Evolutionary conservation across 192 early-diverging fungal genomes (phyloP).

Genomic region (Phlyctochytrium arcticum): DNA sequence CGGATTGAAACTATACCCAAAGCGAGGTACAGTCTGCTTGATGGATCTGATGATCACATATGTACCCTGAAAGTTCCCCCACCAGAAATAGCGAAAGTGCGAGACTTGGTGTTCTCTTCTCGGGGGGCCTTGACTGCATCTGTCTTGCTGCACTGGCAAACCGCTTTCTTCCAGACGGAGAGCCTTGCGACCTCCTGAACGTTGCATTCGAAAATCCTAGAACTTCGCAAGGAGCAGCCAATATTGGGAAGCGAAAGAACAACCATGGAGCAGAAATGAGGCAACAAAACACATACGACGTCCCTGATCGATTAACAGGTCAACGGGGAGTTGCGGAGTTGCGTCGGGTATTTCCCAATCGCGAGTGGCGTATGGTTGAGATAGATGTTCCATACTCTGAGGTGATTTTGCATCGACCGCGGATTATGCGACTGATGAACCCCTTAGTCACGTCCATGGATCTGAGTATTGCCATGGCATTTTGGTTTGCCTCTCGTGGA

Average conservation of each 20-base stretch:
- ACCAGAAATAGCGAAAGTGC: constrained; percentile 34
- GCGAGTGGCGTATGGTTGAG: constrained; percentile 86
- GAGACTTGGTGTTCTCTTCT: constrained; percentile 79
- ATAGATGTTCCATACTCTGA: constrained; percentile 79
- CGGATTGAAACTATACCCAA: constrained; percentile 1
- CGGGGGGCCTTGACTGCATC: constrained; percentile 93
- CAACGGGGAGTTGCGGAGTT: constrained; percentile 50
- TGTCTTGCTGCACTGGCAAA: constrained; percentile 79
- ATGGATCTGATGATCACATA: no score
- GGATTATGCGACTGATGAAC: constrained; percentile 69
- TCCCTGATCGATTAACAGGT: constrained; percentile 84
- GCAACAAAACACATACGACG: constrained; percentile 46
- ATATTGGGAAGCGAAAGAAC: background rate
- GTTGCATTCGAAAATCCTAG: constrained; percentile 95
- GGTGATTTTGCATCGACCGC: constrained; percentile 45
- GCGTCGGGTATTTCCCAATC: constrained; percentile 55
- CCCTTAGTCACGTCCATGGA: constrained; percentile 94
- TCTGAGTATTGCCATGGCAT: constrained; percentile 90
- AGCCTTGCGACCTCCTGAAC: constrained; percentile 89
- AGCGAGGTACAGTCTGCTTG: background rate
- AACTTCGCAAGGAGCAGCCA: constrained; percentile 13
- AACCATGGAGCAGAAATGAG: background rate
- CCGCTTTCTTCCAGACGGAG: constrained; percentile 59
- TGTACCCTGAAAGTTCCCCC: no score
- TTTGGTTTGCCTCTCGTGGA: constrained; percentile 95